Conservation (phyloP, 116 monocot species). For the Papilionanthe hybrid region DNA sequence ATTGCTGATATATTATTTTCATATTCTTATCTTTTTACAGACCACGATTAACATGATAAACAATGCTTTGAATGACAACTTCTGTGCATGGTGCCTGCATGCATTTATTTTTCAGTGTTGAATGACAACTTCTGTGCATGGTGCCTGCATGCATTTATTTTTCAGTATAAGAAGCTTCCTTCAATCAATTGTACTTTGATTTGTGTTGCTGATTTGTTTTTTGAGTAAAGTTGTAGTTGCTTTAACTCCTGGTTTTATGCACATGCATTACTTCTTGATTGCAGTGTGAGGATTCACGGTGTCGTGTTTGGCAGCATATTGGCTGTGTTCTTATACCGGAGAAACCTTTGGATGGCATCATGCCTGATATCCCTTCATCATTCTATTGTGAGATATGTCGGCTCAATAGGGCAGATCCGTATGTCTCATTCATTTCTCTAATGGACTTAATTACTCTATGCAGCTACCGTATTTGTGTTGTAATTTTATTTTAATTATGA, state of each 20-base stretch:
- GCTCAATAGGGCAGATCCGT: slow-evolving; percentile 81
- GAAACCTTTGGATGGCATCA: slow-evolving; percentile 48
- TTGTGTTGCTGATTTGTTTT: background rate
- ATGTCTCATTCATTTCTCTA: slow-evolving; percentile 25
- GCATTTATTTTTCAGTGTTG: no score
- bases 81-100: background rate
- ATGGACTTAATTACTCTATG: background rate
- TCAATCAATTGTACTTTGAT: background rate
- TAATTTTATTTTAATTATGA: background rate
- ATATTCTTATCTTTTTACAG: background rate
- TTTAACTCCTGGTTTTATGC: background rate
- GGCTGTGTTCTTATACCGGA: slow-evolving; percentile 79
- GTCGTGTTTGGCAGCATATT: slow-evolving; percentile 77
- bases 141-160: background rate
- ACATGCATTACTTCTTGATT: slow-evolving; percentile 13
- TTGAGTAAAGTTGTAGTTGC: background rate
- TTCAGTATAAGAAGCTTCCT: background rate
- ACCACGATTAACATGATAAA: background rate
- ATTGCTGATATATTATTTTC: background rate
- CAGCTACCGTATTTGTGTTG: background rate
- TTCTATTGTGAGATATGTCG: slow-evolving; percentile 90
- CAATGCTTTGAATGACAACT: background rate
- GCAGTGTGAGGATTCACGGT: slow-evolving; percentile 77
- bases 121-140: background rate
- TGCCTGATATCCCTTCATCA: slow-evolving; percentile 33